Base-by-base conservation (phyloP, 106 monocot genomes). In the Chionographis japonica region DNA sequence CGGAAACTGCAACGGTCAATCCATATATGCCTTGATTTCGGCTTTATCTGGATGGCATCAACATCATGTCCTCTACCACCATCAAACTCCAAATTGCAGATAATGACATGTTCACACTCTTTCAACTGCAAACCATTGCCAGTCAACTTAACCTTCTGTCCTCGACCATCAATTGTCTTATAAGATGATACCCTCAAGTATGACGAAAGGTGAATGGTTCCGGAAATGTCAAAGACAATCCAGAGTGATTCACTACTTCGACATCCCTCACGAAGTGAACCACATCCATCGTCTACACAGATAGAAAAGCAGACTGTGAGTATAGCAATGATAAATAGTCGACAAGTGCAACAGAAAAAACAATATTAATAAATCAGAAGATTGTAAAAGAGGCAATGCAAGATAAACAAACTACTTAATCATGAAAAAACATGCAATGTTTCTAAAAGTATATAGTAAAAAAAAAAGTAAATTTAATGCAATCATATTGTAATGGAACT, bases 201-300 rank as follows among this genome's bases (percentile, higher is more conserved):
- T 4, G 88, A 80, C 37, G 67, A 78, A 12, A 95, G 79, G 8
- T 82, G 46, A 56, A 95, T 95, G 3, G 84, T 89, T 74, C 95
- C 95, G n/a, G 91, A 95, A 67, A 92, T 77, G 56, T 91, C 88
- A 69, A 95, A 95, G 12, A 91, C 84, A 18, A 95, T 95, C 91
- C 95, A 95, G 0, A 95, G 78, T 13, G 91, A 86, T 61, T 91
- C 88, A 17, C 75, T 75, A 43, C 71, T 75, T 0, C 78, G 75
- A 39, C 95, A 95, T 42, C 84, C 95, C 51, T 95, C 95, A 6
- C 95, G 91, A 58, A 95, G 86, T 40, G 95, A 86, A 10, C 95
- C 88, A 70, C 46, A 65, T 52, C 90, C 90, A 65, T 88, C 83
- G 66, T 92, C 88, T 84, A 35, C 50, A 63, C 10, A 51, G 10